Base-by-base conservation (phyloP, 2,329 filamentous ascomycete species). In the Fonsecaea nubica region DNA sequence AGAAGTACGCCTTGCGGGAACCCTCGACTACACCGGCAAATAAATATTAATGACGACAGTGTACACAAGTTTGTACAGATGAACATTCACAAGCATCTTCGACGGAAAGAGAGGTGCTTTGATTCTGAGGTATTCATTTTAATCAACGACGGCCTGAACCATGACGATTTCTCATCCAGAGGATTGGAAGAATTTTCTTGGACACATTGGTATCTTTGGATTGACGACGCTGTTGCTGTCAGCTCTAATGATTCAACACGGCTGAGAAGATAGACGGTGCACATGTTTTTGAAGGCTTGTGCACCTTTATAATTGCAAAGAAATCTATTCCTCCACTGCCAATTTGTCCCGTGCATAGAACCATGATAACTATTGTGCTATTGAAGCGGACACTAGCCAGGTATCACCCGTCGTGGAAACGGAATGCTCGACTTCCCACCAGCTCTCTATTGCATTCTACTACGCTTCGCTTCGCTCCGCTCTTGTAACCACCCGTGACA, bases 1-100 rank as follows among this genome's bases (percentile, higher is more conserved):
- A 56, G 77, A 79, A 58, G 77, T 81, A 33, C 74, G 78, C 30
- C 78, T 80, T 64, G 80, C 80, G 50, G 79, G 80, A 32, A 80
- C 79, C 63, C 76, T 80, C 32, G 69, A 73, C 59, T 73, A 69
- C 45, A 67, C 67, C n/a, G 69, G 71, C 36, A 68, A 62, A 53
- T 72, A 66, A 65, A 56, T 63, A 54, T 21, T 65, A 50, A 50
- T 62, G 50, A 60, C 45, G 56, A 56, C 30, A 64, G 21, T 55
- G 48, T 35, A 55, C 54, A 63, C 40, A 42, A 38, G 50, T 30
- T 63, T 63, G 66, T 62, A 65, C 62, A 65, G 36, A 65, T 36
- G 63, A 59, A 38, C 13, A 54, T 54, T 62, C 42, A 62, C 18
- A 30, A n/a, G 62, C n/a, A 25, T 50, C 45, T 50, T 50, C 4